Evolutionary conservation across 106 monocot genomes (phyloP).

Genomic region (Gastrodia elata): DNA sequence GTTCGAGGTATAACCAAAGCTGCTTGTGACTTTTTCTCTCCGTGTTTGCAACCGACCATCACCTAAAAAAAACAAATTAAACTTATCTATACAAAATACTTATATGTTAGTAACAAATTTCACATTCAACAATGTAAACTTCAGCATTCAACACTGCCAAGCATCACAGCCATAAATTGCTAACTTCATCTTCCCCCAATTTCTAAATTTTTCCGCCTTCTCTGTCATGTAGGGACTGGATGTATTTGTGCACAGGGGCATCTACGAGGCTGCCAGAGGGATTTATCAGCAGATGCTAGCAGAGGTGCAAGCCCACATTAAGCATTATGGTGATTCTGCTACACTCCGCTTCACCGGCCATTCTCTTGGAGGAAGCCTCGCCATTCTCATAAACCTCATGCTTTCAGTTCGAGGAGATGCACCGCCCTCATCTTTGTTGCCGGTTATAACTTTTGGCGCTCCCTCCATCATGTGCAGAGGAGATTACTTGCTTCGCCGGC

Average conservation of each 20-base stretch:
- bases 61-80: background rate
- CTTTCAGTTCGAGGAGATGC: constrained; percentile 55
- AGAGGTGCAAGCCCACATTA: constrained; percentile 43
- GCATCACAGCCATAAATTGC: background rate
- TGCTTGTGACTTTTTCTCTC: background rate
- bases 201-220: background rate
- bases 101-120: background rate
- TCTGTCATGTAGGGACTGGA: constrained; percentile 43
- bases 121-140: background rate
- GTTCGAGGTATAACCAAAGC: constrained; percentile 60
- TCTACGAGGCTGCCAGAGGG: constrained; percentile 89
- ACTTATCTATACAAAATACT: background rate
- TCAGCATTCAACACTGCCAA: background rate
- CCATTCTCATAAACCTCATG: constrained; percentile 71
- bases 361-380: constrained; percentile 79
- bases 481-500: constrained; percentile 44
- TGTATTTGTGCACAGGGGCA: constrained; percentile 85
- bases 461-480: constrained; percentile 88
- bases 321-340: constrained; percentile 30
- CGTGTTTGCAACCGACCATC: background rate
- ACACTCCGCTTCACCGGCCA: constrained; percentile 76
- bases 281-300: constrained; percentile 76
- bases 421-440: constrained; percentile 50
- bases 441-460: constrained; percentile 75
- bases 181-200: background rate